These are phyloP conservation scores for Fusarium mangiferae DNA, from an alignment of 2,329 filamentous ascomycete species.

Conservation along the genomic window DNA sequence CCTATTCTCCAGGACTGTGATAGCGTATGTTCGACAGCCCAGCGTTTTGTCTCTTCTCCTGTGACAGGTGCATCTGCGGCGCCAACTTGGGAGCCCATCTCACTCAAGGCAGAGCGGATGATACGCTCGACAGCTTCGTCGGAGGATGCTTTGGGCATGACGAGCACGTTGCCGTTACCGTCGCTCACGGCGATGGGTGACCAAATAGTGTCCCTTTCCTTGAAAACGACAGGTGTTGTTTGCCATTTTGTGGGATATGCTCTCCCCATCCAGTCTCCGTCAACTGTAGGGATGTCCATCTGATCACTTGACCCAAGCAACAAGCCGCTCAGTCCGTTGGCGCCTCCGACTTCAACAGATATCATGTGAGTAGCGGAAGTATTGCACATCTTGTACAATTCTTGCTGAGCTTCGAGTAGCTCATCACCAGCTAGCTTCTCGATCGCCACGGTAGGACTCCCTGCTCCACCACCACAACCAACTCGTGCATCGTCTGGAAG, in stretches of 20 bases:
- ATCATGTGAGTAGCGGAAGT: conserved; percentile 66
- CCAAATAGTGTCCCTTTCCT: conserved; percentile 58
- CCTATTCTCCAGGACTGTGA: conserved; percentile 69
- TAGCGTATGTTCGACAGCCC: conserved; percentile 63
- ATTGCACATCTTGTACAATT: conserved; percentile 63
- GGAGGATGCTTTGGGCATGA: conserved; percentile 60
- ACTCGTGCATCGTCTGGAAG: conserved; percentile 62
- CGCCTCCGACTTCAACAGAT: conserved; percentile 73
- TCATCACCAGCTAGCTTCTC: conserved; percentile 70
- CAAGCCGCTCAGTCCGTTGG: conserved; percentile 70
- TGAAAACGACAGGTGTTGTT: conserved; percentile 63
- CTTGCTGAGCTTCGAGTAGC: conserved; percentile 60
- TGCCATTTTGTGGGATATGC: conserved; percentile 67
- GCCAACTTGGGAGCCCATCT: conserved; percentile 65
- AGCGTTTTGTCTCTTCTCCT: conserved; percentile 60
- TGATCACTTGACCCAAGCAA: conserved; percentile 64
- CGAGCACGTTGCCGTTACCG: conserved; percentile 62
- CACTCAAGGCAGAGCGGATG: conserved; percentile 61
- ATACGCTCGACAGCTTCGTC: conserved; percentile 60
- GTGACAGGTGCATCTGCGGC: conserved; percentile 60
- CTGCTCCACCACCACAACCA: conserved; percentile 66
- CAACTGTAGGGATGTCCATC: conserved; percentile 62
- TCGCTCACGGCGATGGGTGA: conserved; percentile 60
- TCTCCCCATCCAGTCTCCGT: conserved; percentile 67
- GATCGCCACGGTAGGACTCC: conserved; percentile 68